phyloP scores from a whole-genome alignment of 1,284 basidiomycete genomes.

The Trametes versicolor region DNA sequence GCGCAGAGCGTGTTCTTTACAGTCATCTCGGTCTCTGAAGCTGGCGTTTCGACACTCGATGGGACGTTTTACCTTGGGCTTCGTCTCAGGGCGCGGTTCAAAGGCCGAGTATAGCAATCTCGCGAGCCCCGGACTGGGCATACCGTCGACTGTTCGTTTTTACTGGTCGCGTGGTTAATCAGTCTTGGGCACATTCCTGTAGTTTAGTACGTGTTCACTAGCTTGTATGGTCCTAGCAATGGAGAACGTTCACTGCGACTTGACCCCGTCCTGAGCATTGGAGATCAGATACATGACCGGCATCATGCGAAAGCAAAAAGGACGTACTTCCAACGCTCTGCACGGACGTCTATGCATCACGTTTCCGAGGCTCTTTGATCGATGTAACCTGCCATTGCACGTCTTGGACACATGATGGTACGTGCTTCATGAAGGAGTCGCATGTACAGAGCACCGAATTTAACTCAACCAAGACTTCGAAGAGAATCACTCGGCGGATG shows the following conservation, averaged over 20 bases:
- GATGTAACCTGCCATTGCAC: too few relatives aligned
- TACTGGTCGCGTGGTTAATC: constrained; percentile 73
- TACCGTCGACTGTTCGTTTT: constrained; percentile 61
- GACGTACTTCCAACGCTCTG: too few relatives aligned
- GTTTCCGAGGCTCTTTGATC: too few relatives aligned
- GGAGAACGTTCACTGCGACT: background rate
- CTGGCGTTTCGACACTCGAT: constrained; percentile 40
- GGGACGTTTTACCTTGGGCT: constrained; percentile 31
- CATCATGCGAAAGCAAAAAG: too few relatives aligned
- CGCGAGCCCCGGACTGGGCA: constrained; percentile 67
- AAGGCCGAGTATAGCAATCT: constrained; percentile 47
- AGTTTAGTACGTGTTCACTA: background rate
- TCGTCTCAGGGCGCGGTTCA: constrained; percentile 23
- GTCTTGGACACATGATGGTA: too few relatives aligned
- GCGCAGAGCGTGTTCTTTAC: constrained; percentile 51
- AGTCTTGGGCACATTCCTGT: constrained; percentile 64
- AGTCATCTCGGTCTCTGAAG: constrained; percentile 67
- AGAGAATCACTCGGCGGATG: too few relatives aligned
- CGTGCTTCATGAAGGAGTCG: too few relatives aligned
- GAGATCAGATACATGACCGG: too few relatives aligned
- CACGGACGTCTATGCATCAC: too few relatives aligned
- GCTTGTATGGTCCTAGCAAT: background rate
- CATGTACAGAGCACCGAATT: too few relatives aligned
- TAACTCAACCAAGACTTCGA: too few relatives aligned
- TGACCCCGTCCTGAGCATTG: background rate